Percentiles rank a stretch among this genome's conserved stretches.
Evolutionary conservation across 192 early-diverging fungal genomes (phyloP).

Genomic region (Backusella sp.): DNA sequence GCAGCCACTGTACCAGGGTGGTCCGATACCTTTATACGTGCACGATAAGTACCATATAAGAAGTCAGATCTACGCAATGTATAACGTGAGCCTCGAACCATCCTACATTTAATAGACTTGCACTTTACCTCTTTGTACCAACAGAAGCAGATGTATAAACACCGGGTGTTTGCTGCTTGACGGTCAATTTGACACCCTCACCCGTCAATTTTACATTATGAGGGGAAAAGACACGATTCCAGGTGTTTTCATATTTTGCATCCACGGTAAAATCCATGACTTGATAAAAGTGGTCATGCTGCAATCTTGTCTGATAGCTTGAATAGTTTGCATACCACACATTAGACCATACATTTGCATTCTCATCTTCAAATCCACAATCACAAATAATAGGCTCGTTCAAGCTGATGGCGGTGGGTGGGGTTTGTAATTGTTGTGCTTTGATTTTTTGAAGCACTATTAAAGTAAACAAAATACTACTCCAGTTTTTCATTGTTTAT

Average conservation of each 20-base stretch:
- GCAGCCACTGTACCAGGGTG: constrained; percentile 29
- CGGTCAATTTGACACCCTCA: constrained; percentile 5
- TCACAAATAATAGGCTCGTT: constrained; percentile 27
- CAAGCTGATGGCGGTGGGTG: background rate
- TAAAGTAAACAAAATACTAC: background rate
- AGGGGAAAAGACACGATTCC: constrained; percentile 15
- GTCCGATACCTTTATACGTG: constrained; percentile 20
- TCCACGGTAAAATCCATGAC: constrained; percentile 22
- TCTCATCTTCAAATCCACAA: constrained; percentile 33
- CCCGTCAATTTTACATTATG: constrained; percentile 13
- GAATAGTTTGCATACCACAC: constrained; percentile 26
- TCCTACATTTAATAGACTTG: background rate
- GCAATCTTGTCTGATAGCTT: constrained; percentile 13
- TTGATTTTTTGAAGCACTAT: background rate
- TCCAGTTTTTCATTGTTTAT: background rate
- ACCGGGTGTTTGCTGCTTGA: constrained; percentile 7
- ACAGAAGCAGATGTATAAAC: constrained; percentile 15
- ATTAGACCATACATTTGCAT: constrained; percentile 13
- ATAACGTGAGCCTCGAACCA: background rate
- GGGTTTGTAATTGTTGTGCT: background rate
- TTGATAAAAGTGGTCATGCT: constrained; percentile 21
- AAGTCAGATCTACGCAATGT: constrained; percentile 21
- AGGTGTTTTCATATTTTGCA: constrained; percentile 8
- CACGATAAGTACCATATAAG: constrained; percentile 36
- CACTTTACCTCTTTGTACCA: constrained; percentile 24